Percentiles rank a stretch among this genome's conserved stretches.
phyloP scores from a whole-genome alignment of 768 basidiomycete genomes.

The Leccinellum rugosiceps region DNA sequence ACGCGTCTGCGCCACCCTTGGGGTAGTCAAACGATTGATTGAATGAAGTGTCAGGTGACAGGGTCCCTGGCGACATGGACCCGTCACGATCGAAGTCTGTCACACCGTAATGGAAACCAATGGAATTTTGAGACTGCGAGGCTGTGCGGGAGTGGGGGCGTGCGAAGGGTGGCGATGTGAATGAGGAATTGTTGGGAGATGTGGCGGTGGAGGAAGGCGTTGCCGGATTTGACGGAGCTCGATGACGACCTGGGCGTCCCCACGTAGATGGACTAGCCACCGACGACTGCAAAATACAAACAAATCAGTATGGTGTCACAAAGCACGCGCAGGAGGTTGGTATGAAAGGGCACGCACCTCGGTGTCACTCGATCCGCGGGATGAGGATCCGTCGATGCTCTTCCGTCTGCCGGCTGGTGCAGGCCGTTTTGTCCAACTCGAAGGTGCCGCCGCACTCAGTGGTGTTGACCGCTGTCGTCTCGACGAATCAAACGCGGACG shows the following conservation, averaged over 20 bases:
- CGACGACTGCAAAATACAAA: constrained; percentile 28
- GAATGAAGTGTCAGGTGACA: constrained; percentile 36
- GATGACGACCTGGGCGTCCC: constrained; percentile 46
- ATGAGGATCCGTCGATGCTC: constrained; percentile 62
- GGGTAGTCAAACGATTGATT: constrained; percentile 39
- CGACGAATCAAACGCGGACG: constrained; percentile 67
- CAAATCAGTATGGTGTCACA: constrained; percentile 8
- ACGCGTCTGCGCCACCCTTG: constrained; percentile 34
- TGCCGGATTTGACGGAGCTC: constrained; percentile 72
- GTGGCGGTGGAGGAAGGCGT: constrained; percentile 30
- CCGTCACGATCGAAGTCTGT: constrained; percentile 35
- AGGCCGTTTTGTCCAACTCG: constrained; percentile 73
- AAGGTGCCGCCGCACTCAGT: constrained; percentile 55
- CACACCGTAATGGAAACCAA: constrained; percentile 42
- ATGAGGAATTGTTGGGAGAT: constrained; percentile 42
- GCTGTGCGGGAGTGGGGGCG: constrained; percentile 67
- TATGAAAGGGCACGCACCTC: constrained; percentile 48
- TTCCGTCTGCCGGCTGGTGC: constrained; percentile 63
- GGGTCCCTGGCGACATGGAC: constrained; percentile 25
- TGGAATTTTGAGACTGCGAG: constrained; percentile 43
- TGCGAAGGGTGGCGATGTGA: constrained; percentile 44
- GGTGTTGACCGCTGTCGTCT: constrained; percentile 71
- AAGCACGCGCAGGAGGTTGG: background rate
- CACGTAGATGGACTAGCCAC: constrained; percentile 42
- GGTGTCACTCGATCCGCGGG: constrained; percentile 56